Evolutionary conservation across 805 yeast genomes (phyloP).

Genomic region (Suhomyces canberraensis): DNA sequence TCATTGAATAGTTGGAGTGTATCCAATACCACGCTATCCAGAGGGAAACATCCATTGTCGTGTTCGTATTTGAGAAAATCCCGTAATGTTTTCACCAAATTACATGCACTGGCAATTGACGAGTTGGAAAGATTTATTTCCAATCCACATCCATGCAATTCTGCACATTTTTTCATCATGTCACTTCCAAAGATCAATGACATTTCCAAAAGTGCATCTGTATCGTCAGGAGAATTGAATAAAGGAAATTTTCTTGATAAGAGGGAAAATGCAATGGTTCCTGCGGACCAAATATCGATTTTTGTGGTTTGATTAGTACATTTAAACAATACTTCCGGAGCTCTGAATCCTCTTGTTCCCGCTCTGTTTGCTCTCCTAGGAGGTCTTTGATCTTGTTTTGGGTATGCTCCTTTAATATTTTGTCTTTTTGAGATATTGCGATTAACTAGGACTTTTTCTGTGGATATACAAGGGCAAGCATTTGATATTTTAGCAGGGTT

Average conservation of each 20-base stretch:
- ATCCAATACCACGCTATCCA: constrained; percentile 69
- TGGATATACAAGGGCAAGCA: constrained; percentile 57
- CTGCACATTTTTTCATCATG: constrained; percentile 72
- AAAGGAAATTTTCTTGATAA: constrained; percentile 83
- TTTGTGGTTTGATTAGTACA: constrained; percentile 80
- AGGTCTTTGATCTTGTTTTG: constrained; percentile 83
- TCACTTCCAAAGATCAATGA: constrained; percentile 76
- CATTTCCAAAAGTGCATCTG: constrained; percentile 84
- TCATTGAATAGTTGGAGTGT: constrained; percentile 46
- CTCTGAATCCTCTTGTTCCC: constrained; percentile 92
- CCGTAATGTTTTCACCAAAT: constrained; percentile 28
- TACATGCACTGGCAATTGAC: constrained; percentile 23
- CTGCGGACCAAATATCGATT: constrained; percentile 91
- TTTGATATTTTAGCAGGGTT: constrained; percentile 18
- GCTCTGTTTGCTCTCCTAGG: constrained; percentile 95
- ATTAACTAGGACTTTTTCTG: constrained; percentile 23
- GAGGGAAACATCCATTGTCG: constrained; percentile 60
- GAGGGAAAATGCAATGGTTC: constrained; percentile 78
- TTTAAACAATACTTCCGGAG: constrained; percentile 87
- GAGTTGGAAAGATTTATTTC: constrained; percentile 43
- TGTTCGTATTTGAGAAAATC: constrained; percentile 38
- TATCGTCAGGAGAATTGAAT: constrained; percentile 90
- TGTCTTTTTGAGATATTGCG: constrained; percentile 20
- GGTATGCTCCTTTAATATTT: constrained; percentile 54
- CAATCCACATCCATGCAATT: constrained; percentile 82